Evolutionary conservation across 2,329 filamentous ascomycete genomes (phyloP).

Genomic region (Raffaelea arxii): DNA sequence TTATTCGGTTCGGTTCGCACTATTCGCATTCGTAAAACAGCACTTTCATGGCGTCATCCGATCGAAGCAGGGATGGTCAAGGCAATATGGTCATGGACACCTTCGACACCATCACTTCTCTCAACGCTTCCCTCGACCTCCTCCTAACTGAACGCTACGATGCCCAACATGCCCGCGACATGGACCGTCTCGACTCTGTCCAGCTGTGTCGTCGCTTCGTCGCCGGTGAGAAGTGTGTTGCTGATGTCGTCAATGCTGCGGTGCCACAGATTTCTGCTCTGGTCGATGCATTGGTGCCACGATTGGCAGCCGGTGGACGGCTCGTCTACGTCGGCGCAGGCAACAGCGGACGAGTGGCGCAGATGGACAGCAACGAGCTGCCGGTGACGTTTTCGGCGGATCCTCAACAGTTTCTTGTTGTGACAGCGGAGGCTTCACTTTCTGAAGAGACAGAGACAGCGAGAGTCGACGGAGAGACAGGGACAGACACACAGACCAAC

Average conservation of each 20-base stretch:
- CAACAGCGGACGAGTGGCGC: conserved; percentile 29
- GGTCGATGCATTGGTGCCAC: conserved; percentile 21
- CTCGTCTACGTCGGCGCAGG: conserved; percentile 30
- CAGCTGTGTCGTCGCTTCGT: neutral
- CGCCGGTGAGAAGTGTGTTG: neutral
- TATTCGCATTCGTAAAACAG: too few species aligned
- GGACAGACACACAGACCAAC: neutral
- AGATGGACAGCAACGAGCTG: conserved; percentile 29
- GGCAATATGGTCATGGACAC: neutral
- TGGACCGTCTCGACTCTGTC: neutral
- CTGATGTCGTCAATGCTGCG: neutral
- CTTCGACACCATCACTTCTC: neutral
- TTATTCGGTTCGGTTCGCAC: too few species aligned
- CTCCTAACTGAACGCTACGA: neutral
- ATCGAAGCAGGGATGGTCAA: neutral
- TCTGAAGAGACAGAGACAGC: conserved; percentile 18
- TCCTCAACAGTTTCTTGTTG: conserved; percentile 25
- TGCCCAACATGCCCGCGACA: neutral
- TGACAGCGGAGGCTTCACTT: conserved; percentile 23
- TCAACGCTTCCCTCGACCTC: neutral
- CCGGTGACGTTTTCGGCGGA: conserved; percentile 29
- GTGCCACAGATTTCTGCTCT: conserved; percentile 17
- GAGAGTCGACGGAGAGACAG: conserved; percentile 1
- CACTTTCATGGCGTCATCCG: neutral
- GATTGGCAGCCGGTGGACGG: conserved; percentile 23